phyloP scores from a whole-genome alignment of 495 filamentous ascomycete genomes.

The Xylaria nigripes region DNA sequence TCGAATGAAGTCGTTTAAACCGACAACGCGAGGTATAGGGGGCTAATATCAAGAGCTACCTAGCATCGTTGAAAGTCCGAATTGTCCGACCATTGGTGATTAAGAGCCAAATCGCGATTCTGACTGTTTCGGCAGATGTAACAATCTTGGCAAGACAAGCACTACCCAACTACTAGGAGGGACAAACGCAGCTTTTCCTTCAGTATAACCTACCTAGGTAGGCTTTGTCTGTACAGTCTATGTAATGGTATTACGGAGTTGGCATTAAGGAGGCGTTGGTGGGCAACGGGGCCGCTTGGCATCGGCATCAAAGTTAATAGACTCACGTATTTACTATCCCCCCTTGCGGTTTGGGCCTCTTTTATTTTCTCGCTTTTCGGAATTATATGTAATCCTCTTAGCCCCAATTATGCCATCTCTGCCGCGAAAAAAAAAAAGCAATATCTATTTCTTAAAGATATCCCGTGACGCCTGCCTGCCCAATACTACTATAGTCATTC shows the following conservation, averaged over 20 bases:
- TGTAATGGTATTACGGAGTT: conserved; percentile 8
- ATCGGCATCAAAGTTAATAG: conserved; percentile 7
- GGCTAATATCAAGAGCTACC: not conserved
- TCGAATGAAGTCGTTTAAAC: not conserved
- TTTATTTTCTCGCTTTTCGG: not conserved
- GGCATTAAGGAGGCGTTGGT: conserved; percentile 9
- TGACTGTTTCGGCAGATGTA: not conserved
- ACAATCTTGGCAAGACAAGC: not conserved
- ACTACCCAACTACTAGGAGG: not conserved
- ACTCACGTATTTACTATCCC: not conserved
- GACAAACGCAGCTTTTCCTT: not conserved
- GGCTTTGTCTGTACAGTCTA: conserved; percentile 6
- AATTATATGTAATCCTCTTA: no score
- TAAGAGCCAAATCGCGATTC: not conserved
- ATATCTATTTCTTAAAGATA: no score
- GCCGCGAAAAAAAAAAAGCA: no score
- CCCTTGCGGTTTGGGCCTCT: not conserved
- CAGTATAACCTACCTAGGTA: no score
- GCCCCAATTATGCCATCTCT: no score
- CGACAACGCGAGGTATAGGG: not conserved
- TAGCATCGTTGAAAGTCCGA: not conserved
- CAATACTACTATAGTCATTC: no score
- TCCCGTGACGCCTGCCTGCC: no score
- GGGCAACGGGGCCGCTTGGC: not conserved
- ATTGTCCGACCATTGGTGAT: not conserved